Evolutionary conservation across 176 grass and related monocot genomes (phyloP).

Genomic region (Avena sativa): DNA sequence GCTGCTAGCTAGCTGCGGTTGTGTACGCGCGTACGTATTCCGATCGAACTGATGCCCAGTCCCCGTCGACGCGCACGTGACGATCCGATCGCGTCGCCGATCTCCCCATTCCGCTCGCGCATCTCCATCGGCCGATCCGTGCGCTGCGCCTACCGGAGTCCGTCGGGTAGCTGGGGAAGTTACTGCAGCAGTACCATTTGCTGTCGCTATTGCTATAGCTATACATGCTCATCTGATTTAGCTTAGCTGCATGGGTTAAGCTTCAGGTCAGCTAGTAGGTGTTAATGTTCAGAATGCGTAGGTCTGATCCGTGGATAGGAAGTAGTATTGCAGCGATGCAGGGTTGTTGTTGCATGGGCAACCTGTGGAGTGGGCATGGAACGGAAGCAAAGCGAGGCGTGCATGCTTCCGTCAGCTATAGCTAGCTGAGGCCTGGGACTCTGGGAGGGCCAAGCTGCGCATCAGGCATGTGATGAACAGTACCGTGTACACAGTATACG

Average conservation of each 20-base stretch:
- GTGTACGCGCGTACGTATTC: not conserved
- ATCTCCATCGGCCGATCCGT: constrained; percentile 17
- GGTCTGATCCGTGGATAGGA: too few species aligned
- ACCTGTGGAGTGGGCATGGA: not conserved
- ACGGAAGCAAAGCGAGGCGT: not conserved
- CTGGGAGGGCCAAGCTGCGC: not conserved
- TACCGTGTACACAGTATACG: not conserved
- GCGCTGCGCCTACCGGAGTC: not conserved
- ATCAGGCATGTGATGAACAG: not conserved
- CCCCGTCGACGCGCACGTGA: constrained; percentile 21
- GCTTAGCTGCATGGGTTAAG: not conserved
- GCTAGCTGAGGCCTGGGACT: not conserved
- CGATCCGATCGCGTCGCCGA: not conserved
- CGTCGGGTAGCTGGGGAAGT: not conserved
- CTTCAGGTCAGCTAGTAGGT: not conserved
- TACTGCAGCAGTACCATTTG: not conserved
- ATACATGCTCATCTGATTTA: not conserved
- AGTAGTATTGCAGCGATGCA: too few species aligned
- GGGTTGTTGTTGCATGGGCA: not conserved
- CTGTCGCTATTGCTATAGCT: too few species aligned
- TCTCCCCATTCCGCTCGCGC: constrained; percentile 28
- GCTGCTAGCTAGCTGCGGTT: constrained; percentile 11
- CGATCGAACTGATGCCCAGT: not conserved
- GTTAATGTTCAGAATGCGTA: too few species aligned
- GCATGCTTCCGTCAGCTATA: not conserved